Evolutionary conservation across 192 early-diverging fungal species (phyloP), one percentile per base, ranked within the genome.

Genomic region (Backusella sp.): DNA sequence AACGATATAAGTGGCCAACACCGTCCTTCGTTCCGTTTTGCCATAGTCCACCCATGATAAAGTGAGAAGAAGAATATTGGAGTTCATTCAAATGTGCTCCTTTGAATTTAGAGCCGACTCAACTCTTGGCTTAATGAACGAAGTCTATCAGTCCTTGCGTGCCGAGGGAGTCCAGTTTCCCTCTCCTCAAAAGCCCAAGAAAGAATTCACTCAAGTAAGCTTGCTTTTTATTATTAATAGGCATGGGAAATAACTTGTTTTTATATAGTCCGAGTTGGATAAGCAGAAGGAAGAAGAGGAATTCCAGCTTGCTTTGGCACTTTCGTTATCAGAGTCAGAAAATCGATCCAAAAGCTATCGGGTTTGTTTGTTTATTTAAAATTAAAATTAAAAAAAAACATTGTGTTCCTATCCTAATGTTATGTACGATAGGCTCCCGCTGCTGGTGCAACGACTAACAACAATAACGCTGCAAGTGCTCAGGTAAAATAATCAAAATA

Each of bases 201-300:
- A 94, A 77, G 87, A 92, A 30, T 83, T 86, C 6, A 89, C 82
- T 73, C 79, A 82, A 59, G 84, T 88, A 81, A 80, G 82, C 49
- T 17, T 44, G 4, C 0, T 1, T 17, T 44, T 5, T 44, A 1
- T 11, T 41, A 59, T 71, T 76, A 2, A 52, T 42, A 68, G 21
- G 23, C 42, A 78, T 11, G 8, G 56, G 56, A 34, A 35, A 67
- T 14, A 77, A 32, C 35, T 19, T 28, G 4, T 59, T 6, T 12
- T 49, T 44, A 15, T 49, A 12, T 21, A 88, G 82, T 87, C 83
- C 52, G 90, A 95, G 41, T 72, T 90, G n/a, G 93, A 94, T 49
- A 94, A 91, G 73, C 91, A 95, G 75, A 95, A 97, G 74, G 97
- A 99, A 80, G 95, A 97, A 74, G 97, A 99, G 28, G 96, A 99